phyloP scores from a whole-genome alignment of 306 rosid species.

The Rosa multiflora region DNA sequence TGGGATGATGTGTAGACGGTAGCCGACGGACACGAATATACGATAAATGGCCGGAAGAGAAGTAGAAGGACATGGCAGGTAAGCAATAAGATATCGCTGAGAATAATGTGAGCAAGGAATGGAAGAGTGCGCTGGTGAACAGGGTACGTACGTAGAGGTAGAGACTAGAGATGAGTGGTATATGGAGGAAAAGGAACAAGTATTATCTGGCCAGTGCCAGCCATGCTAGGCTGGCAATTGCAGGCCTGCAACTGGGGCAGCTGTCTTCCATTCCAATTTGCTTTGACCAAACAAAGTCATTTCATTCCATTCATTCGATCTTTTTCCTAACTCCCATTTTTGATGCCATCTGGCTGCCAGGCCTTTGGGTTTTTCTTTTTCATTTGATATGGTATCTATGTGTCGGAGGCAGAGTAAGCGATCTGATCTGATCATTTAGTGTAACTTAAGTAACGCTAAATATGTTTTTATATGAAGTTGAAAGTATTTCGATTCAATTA shows the following conservation, averaged over 20 bases:
- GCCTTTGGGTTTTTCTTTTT: not conserved
- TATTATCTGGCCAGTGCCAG: not conserved
- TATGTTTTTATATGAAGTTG: too few species aligned
- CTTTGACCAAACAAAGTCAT: conserved; percentile 27
- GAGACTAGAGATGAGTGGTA: not conserved
- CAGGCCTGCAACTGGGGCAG: conserved; percentile 25
- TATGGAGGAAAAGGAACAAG: not conserved
- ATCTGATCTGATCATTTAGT: too few species aligned
- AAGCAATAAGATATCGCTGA: not conserved
- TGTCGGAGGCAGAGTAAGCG: too few species aligned
- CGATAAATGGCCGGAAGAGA: not conserved
- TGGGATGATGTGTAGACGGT: too few species aligned
- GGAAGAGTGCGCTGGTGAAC: too few species aligned
- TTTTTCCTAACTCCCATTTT: not conserved
- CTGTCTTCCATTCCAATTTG: conserved; percentile 49
- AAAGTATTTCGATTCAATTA: too few species aligned
- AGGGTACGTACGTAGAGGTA: too few species aligned
- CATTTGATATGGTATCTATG: too few species aligned
- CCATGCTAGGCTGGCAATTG: not conserved
- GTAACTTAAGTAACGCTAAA: too few species aligned
- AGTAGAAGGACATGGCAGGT: not conserved
- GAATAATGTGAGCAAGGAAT: too few species aligned
- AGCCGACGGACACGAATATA: too few species aligned
- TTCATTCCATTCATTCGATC: not conserved
- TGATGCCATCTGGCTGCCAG: not conserved